Conservation (phyloP, 306 rosid species). For the Crotalaria pallida region DNA sequence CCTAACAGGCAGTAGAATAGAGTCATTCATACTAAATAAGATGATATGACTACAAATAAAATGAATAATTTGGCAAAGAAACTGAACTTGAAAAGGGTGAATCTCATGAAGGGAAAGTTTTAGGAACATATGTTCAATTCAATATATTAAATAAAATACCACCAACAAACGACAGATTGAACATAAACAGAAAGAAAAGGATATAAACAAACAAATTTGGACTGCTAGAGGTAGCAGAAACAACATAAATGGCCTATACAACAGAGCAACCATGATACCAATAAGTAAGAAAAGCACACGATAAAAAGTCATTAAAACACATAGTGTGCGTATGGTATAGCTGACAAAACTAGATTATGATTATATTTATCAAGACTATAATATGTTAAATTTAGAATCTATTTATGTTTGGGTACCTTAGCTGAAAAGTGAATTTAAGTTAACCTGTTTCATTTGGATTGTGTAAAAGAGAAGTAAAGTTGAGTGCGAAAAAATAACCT, state of each 20-base stretch:
- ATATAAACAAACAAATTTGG: neutral
- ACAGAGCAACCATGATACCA: conserved; percentile 1
- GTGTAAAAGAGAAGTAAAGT: too few species aligned
- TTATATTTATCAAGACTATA: too few species aligned
- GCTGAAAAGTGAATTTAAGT: too few species aligned
- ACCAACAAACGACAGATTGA: neutral
- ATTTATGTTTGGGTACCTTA: too few species aligned
- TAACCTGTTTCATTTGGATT: too few species aligned
- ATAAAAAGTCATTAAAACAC: neutral
- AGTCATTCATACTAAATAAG: neutral
- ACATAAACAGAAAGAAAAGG: too few species aligned
- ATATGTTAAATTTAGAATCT: too few species aligned
- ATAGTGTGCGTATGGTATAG: too few species aligned
- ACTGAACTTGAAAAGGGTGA: too few species aligned
- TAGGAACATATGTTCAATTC: neutral
- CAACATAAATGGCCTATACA: neutral
- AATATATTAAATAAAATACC: neutral
- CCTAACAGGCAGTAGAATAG: neutral
- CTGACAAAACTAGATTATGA: too few species aligned
- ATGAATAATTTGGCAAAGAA: neutral
- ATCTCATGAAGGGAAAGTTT: neutral
- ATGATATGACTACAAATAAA: neutral
- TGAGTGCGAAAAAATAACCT: too few species aligned
- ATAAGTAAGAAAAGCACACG: neutral
- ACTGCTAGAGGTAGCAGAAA: neutral